Evolutionary conservation across 2,329 filamentous ascomycete genomes (phyloP).

Genomic region (Penicillium sp.): DNA sequence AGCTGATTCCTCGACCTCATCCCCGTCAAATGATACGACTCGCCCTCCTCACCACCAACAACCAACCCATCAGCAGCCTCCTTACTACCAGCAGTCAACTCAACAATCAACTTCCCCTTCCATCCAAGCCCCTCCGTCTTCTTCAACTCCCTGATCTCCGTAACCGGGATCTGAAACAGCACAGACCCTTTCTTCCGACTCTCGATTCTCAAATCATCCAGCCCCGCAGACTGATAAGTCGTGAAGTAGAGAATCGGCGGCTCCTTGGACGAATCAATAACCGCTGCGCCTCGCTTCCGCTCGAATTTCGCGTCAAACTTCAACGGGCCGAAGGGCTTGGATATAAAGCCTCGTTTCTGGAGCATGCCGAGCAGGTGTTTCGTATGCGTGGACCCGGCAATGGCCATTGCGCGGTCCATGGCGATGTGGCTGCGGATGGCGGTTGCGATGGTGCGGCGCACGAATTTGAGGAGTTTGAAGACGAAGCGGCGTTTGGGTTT

Average conservation of each 20-base stretch:
- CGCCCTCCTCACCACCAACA: conserved; percentile 48
- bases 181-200: conserved; percentile 50
- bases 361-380: conserved; percentile 69
- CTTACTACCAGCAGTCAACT: conserved; percentile 64
- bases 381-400: conserved; percentile 56
- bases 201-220: conserved; percentile 48
- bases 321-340: conserved; percentile 59
- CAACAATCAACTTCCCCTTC: conserved; percentile 78
- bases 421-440: conserved; percentile 66
- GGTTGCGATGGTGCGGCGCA: conserved; percentile 66
- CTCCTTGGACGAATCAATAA: conserved; percentile 49
- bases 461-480: conserved; percentile 55
- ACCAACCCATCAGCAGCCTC: conserved; percentile 72
- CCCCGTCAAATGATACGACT: conserved; percentile 33
- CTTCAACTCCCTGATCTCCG: conserved; percentile 66
- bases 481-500: conserved; percentile 37
- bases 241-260: conserved; percentile 57
- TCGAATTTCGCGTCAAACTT: conserved; percentile 69
- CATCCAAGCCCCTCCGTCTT: conserved; percentile 78
- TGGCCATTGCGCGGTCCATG: conserved; percentile 67
- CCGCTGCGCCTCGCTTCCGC: conserved; percentile 67
- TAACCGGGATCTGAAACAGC: conserved; percentile 64
- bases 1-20: conserved; percentile 24
- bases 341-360: conserved; percentile 40
- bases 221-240: conserved; percentile 30